Evolutionary conservation across 129 eudicot species (phyloP).

Genomic region (Arctium lappa): DNA sequence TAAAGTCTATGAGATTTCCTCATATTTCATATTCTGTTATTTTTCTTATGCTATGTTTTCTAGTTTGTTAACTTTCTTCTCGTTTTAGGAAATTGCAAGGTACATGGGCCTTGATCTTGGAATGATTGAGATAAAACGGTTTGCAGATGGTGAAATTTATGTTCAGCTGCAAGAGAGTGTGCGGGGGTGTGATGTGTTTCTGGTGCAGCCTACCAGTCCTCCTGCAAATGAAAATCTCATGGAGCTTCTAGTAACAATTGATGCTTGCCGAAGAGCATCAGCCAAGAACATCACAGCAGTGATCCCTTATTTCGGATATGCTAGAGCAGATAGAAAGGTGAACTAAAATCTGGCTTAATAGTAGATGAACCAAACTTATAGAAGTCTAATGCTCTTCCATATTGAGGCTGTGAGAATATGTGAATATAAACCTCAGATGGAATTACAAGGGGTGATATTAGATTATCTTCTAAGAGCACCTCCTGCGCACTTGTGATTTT

Average conservation of each 20-base stretch:
- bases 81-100: conserved; percentile 65
- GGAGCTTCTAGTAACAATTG: conserved; percentile 78
- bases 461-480: no score
- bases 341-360: not conserved
- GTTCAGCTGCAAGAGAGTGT: conserved; percentile 91
- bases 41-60: not conserved
- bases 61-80: not conserved
- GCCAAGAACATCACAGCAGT: conserved; percentile 89
- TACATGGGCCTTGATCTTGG: conserved; percentile 86
- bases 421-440: no score
- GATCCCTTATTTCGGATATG: conserved; percentile 89
- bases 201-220: conserved; percentile 87
- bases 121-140: conserved; percentile 53
- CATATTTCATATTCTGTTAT: not conserved
- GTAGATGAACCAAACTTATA: not conserved
- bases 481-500: not conserved
- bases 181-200: conserved; percentile 87
- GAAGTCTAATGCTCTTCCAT: no score
- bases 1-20: not conserved
- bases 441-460: no score
- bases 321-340: conserved; percentile 89
- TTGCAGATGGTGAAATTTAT: conserved; percentile 94
- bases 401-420: no score
- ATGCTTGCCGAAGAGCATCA: conserved; percentile 92
- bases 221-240: conserved; percentile 87